Percentiles rank a stretch among this genome's conserved stretches.
Conservation (phyloP, 164 flowering plant species). For the Berberis vulgaris region DNA sequence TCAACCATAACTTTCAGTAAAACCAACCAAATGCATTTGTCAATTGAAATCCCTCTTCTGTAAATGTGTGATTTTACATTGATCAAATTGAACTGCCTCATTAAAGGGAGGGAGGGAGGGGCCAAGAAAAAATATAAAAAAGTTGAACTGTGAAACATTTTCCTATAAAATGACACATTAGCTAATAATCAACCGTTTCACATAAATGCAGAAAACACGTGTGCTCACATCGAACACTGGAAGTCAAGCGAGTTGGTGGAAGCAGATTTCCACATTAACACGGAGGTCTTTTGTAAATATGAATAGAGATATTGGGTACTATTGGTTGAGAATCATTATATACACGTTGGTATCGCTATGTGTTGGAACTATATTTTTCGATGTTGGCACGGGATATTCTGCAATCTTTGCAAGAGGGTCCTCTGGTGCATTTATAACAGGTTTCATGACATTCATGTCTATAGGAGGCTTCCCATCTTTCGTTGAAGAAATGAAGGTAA, state of each 20-base stretch:
- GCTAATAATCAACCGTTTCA: neutral
- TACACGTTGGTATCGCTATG: constrained; percentile 27
- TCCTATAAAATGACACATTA: no score
- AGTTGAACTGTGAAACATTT: no score
- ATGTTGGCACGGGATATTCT: constrained; percentile 24
- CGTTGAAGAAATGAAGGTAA: constrained; percentile 51
- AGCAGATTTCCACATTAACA: constrained; percentile 34
- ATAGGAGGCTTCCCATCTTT: constrained; percentile 58
- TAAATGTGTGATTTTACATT: no score
- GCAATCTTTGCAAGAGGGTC: constrained; percentile 44
- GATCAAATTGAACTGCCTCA: no score
- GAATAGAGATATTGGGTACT: constrained; percentile 59
- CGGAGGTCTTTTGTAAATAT: constrained; percentile 49
- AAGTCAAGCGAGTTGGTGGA: constrained; percentile 30
- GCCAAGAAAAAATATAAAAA: no score
- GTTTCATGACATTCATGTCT: constrained; percentile 41
- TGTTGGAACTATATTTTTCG: constrained; percentile 39
- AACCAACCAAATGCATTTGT: no score
- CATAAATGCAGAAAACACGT: constrained; percentile 38
- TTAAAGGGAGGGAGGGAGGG: no score
- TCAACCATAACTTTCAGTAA: neutral
- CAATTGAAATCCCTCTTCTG: no score
- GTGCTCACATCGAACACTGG: constrained; percentile 19
- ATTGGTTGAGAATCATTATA: constrained; percentile 46
- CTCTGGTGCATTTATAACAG: constrained; percentile 32